Evolutionary conservation across 192 early-diverging fungal genomes (phyloP).

Genomic region (Backusella tuberculispora): DNA sequence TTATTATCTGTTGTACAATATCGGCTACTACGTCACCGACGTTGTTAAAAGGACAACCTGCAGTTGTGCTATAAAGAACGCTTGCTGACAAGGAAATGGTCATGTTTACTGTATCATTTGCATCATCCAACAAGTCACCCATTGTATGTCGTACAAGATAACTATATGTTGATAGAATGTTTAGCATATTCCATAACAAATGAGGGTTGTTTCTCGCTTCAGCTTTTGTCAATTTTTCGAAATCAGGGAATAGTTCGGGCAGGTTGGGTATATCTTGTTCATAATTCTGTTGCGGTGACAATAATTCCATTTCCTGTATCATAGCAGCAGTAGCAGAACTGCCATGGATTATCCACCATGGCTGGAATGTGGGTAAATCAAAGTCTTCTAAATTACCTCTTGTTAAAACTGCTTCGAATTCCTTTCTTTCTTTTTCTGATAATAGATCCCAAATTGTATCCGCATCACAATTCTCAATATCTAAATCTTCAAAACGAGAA

Average conservation of each 20-base stretch:
- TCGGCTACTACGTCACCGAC: constrained; percentile 1
- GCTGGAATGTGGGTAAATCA: not conserved
- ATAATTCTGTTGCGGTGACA: not conserved
- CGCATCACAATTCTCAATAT: constrained; percentile 49
- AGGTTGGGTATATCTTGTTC: not conserved
- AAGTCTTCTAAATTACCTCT: constrained; percentile 14
- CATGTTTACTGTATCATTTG: not conserved
- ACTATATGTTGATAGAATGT: constrained; percentile 26
- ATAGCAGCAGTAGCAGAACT: too few relatives aligned
- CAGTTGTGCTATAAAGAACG: constrained; percentile 21
- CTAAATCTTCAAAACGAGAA: constrained; percentile 47
- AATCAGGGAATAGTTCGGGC: constrained; percentile 6
- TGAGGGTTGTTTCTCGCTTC: not conserved
- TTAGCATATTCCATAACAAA: constrained; percentile 17
- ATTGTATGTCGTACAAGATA: constrained; percentile 28
- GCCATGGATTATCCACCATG: constrained; percentile 9
- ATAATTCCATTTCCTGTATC: not conserved
- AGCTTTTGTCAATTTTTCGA: constrained; percentile 15
- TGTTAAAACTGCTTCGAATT: constrained; percentile 47
- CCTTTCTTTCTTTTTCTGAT: constrained; percentile 47
- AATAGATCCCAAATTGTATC: constrained; percentile 54
- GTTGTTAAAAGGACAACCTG: not conserved
- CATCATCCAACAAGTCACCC: constrained; percentile 26
- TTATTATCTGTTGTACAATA: constrained; percentile 1
- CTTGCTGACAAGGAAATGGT: not conserved